Base-by-base conservation (phyloP, 495 filamentous ascomycete genomes). In the Endocarpon pusillum region DNA sequence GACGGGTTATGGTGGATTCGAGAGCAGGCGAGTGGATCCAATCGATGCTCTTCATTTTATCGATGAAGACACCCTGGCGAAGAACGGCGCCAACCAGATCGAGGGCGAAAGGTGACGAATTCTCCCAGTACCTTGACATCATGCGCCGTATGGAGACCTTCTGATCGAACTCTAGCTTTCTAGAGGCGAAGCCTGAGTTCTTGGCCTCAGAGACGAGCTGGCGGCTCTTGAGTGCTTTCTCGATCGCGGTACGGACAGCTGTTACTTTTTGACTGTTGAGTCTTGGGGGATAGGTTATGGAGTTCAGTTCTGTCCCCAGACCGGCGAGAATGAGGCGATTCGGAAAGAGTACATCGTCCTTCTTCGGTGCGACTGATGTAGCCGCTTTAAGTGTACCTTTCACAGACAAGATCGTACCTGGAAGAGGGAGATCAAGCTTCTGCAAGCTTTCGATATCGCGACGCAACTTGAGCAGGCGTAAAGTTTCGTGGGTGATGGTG, bases 51-150 rank as follows among this genome's bases (percentile, higher is more conserved):
- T 71, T 62, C 79, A 92, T 89, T 55, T 91, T 91, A 24, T 81
- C 69, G 20, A 85, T 57, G 43, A 92, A 93, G 16, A 68, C 62
- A 1, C 76, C 70, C 46, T 93, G 85, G 1, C 84, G 70, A 42
- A 87, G 67, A 15, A 91, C 81, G 2, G 82, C 84, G 14, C 75
- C 75, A 17, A 73, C 57, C 3, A 93, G 72, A 44, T 89, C 79
- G 3, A 87, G 59, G 1, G 69, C 73, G 40, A 87, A 85, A 0
- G 61, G 56, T 3, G 69, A 71, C 20, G 58, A 61, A 43, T 87
- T 92, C 27, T 75, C 67, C 78, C 79, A 84, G 57, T 89, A 89
- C 19, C 69, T 61, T 12, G 66, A 69, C 71, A 89, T 76, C 76
- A 83, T 81, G 39, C 71, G 71, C 12, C 78, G 69, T 27, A 80